These are phyloP conservation scores for Phytophthora cactorum DNA, from an alignment of 352 stramenopile genomes.

Conservation along the genomic window DNA sequence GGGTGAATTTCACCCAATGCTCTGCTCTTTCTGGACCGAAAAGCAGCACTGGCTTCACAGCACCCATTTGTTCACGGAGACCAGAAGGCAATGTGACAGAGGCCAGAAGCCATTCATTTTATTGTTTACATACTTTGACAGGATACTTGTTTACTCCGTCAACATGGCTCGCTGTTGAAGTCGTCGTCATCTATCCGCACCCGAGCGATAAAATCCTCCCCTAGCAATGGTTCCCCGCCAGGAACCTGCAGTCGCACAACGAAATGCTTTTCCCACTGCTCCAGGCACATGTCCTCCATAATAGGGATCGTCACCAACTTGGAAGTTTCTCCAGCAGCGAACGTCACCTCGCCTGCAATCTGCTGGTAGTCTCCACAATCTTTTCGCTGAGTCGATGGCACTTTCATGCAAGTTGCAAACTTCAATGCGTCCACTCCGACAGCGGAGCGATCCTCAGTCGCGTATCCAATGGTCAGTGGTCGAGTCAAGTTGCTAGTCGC, in stretches of 20 bases:
- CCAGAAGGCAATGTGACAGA: constrained; percentile 12
- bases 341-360: constrained; percentile 87
- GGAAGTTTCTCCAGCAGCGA: constrained; percentile 84
- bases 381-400: constrained; percentile 59
- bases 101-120: not conserved
- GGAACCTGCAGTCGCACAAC: constrained; percentile 92
- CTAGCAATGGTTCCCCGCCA: constrained; percentile 87
- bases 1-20: not conserved
- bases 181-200: constrained; percentile 96
- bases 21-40: constrained; percentile 25
- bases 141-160: constrained; percentile 1
- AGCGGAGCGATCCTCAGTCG: constrained; percentile 79
- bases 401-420: constrained; percentile 63
- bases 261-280: constrained; percentile 90
- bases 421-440: constrained; percentile 57
- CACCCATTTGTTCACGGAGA: constrained; percentile 7
- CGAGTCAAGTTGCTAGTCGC: constrained; percentile 45
- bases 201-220: constrained; percentile 88
- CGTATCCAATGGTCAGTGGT: constrained; percentile 71
- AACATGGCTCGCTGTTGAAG: constrained; percentile 68
- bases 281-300: constrained; percentile 94
- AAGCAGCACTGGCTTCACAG: constrained; percentile 16
- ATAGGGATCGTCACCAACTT: constrained; percentile 92
- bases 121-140: not conserved
- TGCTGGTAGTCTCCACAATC: constrained; percentile 84